Evolutionary conservation across 352 stramenopile genomes (phyloP).

Genomic region (Chrysophaeum taylorii): DNA sequence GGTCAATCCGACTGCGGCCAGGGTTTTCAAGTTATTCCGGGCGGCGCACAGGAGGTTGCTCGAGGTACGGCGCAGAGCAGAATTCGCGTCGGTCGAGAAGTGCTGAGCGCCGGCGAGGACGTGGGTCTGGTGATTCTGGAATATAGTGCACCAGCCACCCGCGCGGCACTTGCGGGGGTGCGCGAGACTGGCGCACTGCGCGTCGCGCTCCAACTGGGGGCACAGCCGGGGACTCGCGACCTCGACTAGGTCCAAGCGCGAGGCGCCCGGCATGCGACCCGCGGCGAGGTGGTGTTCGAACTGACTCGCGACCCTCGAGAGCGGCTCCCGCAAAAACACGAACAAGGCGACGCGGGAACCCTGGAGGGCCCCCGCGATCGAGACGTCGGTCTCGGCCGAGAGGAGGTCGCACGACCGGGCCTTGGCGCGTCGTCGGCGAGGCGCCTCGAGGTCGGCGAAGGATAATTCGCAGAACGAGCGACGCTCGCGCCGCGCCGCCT

Average conservation of each 20-base stretch:
- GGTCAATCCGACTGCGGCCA: not conserved
- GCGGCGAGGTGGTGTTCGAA: conserved; percentile 2
- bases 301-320: not conserved
- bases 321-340: not conserved
- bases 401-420: not conserved
- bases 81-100: not conserved
- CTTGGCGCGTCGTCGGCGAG: not conserved
- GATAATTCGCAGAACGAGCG: not conserved
- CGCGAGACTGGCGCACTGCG: not conserved
- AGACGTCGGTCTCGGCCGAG: conserved; percentile 3
- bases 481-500: not conserved
- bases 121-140: conserved; percentile 14
- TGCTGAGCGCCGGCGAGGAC: conserved; percentile 8
- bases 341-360: not conserved
- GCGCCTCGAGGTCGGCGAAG: not conserved
- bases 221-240: not conserved
- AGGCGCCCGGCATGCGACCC: not conserved
- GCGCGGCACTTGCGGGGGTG: not conserved
- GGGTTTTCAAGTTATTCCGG: not conserved
- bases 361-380: not conserved
- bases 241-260: not conserved
- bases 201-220: conserved; percentile 6
- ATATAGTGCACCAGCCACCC: conserved; percentile 7
- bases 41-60: not conserved
- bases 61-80: not conserved